Evolutionary conservation across 2,329 filamentous ascomycete species (phyloP).

Genomic region (Lachnellula arida): DNA sequence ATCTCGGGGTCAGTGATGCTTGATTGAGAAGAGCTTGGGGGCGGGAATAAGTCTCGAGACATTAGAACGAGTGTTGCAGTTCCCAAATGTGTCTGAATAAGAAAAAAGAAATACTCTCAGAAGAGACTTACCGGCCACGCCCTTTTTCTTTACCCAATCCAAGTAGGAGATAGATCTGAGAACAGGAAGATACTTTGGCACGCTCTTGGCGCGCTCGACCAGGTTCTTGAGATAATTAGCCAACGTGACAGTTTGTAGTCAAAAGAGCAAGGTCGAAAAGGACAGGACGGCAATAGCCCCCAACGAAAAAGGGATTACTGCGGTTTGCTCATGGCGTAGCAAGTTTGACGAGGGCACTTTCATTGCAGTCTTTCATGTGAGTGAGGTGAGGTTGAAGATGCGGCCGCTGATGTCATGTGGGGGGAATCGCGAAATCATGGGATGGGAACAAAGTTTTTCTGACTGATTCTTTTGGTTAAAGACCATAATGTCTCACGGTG

Average conservation of each 20-base stretch:
- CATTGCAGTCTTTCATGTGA: neutral
- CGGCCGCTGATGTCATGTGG: too few species aligned
- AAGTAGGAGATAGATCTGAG: constrained; percentile 8
- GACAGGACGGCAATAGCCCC: neutral
- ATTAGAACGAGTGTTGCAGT: too few species aligned
- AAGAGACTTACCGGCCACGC: constrained; percentile 14
- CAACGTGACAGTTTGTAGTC: constrained; percentile 19
- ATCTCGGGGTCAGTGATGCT: too few species aligned
- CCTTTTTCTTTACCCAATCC: constrained; percentile 18
- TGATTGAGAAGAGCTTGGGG: too few species aligned
- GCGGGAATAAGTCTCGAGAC: too few species aligned
- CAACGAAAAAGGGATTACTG: neutral
- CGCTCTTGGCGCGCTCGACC: constrained; percentile 18
- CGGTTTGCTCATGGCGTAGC: neutral
- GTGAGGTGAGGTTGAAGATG: too few species aligned
- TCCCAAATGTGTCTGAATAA: too few species aligned
- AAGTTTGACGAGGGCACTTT: neutral
- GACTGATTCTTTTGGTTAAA: too few species aligned
- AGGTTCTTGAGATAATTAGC: constrained; percentile 21
- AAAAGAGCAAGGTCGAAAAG: neutral
- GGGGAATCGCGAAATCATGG: too few species aligned
- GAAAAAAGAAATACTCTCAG: too few species aligned
- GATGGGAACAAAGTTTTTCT: too few species aligned
- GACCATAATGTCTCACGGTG: too few species aligned
- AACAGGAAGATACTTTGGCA: constrained; percentile 22